Base-by-base conservation (phyloP, 495 filamentous ascomycete genomes). In the Penicillium soppii region DNA sequence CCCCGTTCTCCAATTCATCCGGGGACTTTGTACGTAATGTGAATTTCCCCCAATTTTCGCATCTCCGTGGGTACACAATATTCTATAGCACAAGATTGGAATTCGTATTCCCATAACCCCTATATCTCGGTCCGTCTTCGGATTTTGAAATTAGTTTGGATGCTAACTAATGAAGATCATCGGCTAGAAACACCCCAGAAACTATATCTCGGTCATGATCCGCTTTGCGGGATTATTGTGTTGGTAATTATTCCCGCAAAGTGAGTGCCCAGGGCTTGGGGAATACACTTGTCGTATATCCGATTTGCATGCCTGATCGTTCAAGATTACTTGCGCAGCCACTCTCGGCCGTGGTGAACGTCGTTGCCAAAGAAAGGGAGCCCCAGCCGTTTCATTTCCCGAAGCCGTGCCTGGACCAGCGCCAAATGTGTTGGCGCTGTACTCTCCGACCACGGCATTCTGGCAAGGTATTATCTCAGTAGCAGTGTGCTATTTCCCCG, bases 191-290 rank as follows among this genome's bases (percentile, higher is more conserved):
- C 12, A 22, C 15, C 5, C 25, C n/a, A 13, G 19, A 33, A 25
- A 22, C 3, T 21, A 17, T 17, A 9, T 27, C 13, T 36, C 27
- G 30, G 41, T 20, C 41, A 36, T 23, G 29, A 32, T 32, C 29
- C 29, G 29, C 29, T 3, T 12, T 32, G 29, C 4, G 29, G 29
- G 7, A 32, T 32, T 32, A 32, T 32, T 32, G 29, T 32, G 13
- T 47, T 57, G 32, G 46, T 62, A 21, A 33, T 43, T 12, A 44
- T 58, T 13, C 26, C 48, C 26, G n/a, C n/a, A n/a, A n/a, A n/a
- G n/a, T n/a, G n/a, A n/a, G n/a, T n/a, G n/a, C n/a, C n/a, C n/a
- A n/a, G n/a, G n/a, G n/a, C n/a, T n/a, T n/a, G n/a, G n/a, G n/a
- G n/a, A n/a, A n/a, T n/a, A n/a, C n/a, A n/a, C n/a, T n/a, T n/a